These are phyloP conservation scores for Hemisphaericaspora xylanilytica DNA, from an alignment of 1,139 yeast genomes.

Conservation along the genomic window DNA sequence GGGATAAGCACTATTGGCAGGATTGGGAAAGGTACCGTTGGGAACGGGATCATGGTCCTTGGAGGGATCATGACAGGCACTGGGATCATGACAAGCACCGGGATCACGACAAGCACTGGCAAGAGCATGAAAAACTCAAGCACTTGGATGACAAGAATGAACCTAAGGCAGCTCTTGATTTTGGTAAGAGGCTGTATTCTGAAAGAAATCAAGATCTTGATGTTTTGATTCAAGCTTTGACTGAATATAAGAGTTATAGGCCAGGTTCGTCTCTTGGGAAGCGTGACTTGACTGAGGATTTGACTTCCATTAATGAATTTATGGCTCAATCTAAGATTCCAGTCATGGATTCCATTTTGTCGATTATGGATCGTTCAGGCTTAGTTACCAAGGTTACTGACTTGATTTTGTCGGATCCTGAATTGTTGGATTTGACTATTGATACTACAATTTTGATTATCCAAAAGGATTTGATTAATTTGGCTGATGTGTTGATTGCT, in stretches of 20 bases:
- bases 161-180: neutral
- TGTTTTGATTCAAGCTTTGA: neutral
- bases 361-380: constrained; percentile 22
- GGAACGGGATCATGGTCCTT: no score
- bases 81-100: no score
- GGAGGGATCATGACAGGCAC: no score
- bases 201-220: neutral
- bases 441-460: constrained; percentile 25
- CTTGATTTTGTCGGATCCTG: constrained; percentile 24
- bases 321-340: constrained; percentile 17
- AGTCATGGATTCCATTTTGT: constrained; percentile 24
- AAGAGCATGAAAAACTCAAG: no score
- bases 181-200: neutral
- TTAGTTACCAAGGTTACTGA: constrained; percentile 26
- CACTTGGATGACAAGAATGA: no score
- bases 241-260: neutral
- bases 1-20: no score
- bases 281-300: neutral
- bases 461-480: constrained; percentile 20
- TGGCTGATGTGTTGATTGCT: constrained; percentile 27
- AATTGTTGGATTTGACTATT: constrained; percentile 22
- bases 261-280: neutral
- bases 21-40: no score
- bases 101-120: no score
- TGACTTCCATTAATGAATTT: neutral